phyloP scores from a whole-genome alignment of 495 filamentous ascomycete genomes.

The Aspergillus sparsus region DNA sequence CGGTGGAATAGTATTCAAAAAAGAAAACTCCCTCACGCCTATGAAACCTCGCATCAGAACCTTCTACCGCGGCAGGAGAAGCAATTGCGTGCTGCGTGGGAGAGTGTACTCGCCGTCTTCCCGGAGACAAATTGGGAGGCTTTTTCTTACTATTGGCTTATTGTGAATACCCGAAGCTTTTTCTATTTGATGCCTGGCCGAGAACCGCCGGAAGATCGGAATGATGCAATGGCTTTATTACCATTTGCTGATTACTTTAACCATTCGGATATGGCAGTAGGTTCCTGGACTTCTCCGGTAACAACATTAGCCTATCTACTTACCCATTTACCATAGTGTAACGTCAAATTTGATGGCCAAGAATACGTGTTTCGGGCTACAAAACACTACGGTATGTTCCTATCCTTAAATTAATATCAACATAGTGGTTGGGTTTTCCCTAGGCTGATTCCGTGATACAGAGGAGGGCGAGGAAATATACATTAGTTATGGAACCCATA shows the following conservation, averaged over 20 bases:
- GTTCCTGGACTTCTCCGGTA: conserved; percentile 2
- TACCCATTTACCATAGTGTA: conserved; percentile 46
- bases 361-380: conserved; percentile 63
- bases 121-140: conserved; percentile 51
- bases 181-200: conserved; percentile 61
- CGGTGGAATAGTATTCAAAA: conserved; percentile 36
- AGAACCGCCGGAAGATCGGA: conserved; percentile 52
- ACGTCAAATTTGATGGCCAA: conserved; percentile 57
- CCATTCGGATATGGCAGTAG: conserved; percentile 59
- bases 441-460: neutral
- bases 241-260: conserved; percentile 92
- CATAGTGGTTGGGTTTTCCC: conserved; percentile 12
- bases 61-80: conserved; percentile 62
- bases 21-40: conserved; percentile 24
- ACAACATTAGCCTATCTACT: neutral
- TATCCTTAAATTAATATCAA: neutral
- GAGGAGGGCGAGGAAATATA: conserved; percentile 69
- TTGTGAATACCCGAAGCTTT: conserved; percentile 83
- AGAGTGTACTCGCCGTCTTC: conserved; percentile 51
- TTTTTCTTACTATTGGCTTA: conserved; percentile 74
- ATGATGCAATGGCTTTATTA: conserved; percentile 77
- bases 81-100: conserved; percentile 66
- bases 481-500: conserved; percentile 78
- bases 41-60: conserved; percentile 43
- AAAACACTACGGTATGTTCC: conserved; percentile 53